These are phyloP conservation scores for Geotrichum ghanense DNA, from an alignment of 805 yeast genomes.

Conservation along the genomic window DNA sequence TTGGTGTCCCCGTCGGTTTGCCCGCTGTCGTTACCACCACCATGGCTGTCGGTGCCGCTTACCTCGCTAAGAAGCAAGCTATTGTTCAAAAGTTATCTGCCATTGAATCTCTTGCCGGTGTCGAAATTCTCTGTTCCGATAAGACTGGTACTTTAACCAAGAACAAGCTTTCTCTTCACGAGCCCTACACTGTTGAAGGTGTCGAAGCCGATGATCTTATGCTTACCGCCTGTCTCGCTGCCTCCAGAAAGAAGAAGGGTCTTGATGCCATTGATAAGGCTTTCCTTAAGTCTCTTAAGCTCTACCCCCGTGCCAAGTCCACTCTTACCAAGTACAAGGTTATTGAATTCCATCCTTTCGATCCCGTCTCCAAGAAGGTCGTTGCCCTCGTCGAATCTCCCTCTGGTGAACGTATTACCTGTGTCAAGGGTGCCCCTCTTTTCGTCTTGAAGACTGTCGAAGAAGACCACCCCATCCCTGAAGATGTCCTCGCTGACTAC, in stretches of 20 bases:
- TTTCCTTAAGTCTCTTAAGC: constrained; percentile 79
- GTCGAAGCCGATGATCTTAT: constrained; percentile 91
- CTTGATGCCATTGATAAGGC: constrained; percentile 96
- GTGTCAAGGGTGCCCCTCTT: constrained; percentile 98
- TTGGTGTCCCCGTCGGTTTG: constrained; percentile 97
- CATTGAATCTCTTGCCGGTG: constrained; percentile 95
- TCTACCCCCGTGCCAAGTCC: constrained; percentile 85
- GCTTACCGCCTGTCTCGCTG: constrained; percentile 97
- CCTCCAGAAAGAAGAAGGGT: constrained; percentile 97
- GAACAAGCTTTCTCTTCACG: constrained; percentile 91
- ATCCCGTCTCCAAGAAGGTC: constrained; percentile 95
- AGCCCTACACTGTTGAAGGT: constrained; percentile 97
- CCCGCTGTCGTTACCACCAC: constrained; percentile 98
- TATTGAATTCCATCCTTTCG: constrained; percentile 92
- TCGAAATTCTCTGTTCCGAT: constrained; percentile 94
- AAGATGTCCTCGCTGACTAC: constrained; percentile 85
- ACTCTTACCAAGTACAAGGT: constrained; percentile 92
- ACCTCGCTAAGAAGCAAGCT: constrained; percentile 93
- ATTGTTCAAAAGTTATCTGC: constrained; percentile 95
- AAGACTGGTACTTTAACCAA: constrained; percentile 97
- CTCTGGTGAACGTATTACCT: constrained; percentile 86
- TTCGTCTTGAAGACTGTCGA: constrained; percentile 94
- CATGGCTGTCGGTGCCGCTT: constrained; percentile 99
- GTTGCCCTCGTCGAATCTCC: constrained; percentile 92
- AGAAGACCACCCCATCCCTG: constrained; percentile 94